Base-by-base conservation (phyloP, 805 yeast genomes). In the Monosporozyma unispora region DNA sequence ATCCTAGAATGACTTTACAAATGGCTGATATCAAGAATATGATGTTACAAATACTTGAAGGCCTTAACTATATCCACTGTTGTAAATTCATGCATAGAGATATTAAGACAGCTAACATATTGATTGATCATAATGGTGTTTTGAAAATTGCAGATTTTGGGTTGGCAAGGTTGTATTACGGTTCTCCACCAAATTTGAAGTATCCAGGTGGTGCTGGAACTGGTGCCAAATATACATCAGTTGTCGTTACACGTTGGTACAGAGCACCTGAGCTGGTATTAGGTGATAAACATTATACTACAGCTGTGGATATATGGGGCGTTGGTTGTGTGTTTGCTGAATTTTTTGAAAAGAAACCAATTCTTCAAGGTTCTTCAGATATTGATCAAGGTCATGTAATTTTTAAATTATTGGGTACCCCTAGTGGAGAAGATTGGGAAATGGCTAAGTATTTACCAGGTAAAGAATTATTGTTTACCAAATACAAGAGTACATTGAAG, bases 281-380 rank as follows among this genome's bases (percentile, higher is more conserved):
- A 48, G 96, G 96, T 3, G 95, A 89, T 56, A 75, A 84, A 57
- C 72, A 77, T 51, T 91, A 91, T 64, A 89, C 97, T 2, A 86
- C 97, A 0, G 95, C 98, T 0, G 91, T 91, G 11, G 99, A 93
- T 67, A 77, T 93, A 69, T 93, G 99, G 99, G 97, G 98, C 0
- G 78, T 87, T 19, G 98, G 98, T 1, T 93, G 99, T 69, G 91
- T 93, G 0, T 82, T 93, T 62, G 99, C 88, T 0, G 99, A 93
- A 67, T 74, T 90, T 61, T 91, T 85, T 68, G 80, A 79, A 29
- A 77, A 80, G 53, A 80, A 77, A 56, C 99, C 99, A 0, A 84
- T 93, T 14, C 65, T 93, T 45, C 89, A 82, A 40, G 99, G 99
- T 0, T 71, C 77, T 42, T 77, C 93, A 0, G 99, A 93, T 63